Percentiles rank a stretch among this genome's conserved stretches.
These are phyloP conservation scores for Gonapodya prolifera DNA, from an alignment of 192 early-diverging fungal species.

Conservation along the genomic window DNA sequence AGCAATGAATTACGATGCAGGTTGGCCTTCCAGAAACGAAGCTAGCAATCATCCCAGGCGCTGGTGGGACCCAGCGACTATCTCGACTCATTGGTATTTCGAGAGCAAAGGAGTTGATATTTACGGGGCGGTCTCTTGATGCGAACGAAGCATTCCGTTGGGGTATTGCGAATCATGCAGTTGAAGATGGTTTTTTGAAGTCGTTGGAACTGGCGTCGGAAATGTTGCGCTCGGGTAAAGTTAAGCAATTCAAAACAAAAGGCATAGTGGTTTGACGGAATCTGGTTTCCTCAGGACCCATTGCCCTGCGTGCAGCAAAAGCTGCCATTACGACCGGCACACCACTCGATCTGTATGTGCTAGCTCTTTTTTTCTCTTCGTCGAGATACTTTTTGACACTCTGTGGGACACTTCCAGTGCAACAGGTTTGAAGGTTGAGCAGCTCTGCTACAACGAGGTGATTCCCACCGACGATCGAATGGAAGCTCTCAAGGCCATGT, in stretches of 20 bases:
- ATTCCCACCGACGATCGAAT: slow-evolving; percentile 88
- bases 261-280: not conserved
- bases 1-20: slow-evolving; percentile 21
- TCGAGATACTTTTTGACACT: not conserved
- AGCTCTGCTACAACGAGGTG: slow-evolving; percentile 87
- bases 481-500: slow-evolving; percentile 69
- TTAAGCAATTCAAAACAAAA: not conserved
- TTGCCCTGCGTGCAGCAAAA: slow-evolving; percentile 87
- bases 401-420: slow-evolving; percentile 25
- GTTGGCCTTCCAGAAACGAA: slow-evolving; percentile 86
- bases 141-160: slow-evolving; percentile 43
- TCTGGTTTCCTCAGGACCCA: slow-evolving; percentile 44
- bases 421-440: slow-evolving; percentile 80
- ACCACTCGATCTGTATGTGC: slow-evolving; percentile 58
- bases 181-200: slow-evolving; percentile 45
- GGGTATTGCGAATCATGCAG: slow-evolving; percentile 70
- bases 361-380: not conserved
- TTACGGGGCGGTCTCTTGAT: slow-evolving; percentile 60
- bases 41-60: slow-evolving; percentile 93
- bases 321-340: slow-evolving; percentile 69
- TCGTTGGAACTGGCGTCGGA: slow-evolving; percentile 64
- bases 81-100: slow-evolving; percentile 73
- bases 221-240: slow-evolving; percentile 45
- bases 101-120: slow-evolving; percentile 88
- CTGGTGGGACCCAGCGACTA: slow-evolving; percentile 89